phyloP scores from a whole-genome alignment of 164 flowering plant genomes.

The Akebia trifoliata region DNA sequence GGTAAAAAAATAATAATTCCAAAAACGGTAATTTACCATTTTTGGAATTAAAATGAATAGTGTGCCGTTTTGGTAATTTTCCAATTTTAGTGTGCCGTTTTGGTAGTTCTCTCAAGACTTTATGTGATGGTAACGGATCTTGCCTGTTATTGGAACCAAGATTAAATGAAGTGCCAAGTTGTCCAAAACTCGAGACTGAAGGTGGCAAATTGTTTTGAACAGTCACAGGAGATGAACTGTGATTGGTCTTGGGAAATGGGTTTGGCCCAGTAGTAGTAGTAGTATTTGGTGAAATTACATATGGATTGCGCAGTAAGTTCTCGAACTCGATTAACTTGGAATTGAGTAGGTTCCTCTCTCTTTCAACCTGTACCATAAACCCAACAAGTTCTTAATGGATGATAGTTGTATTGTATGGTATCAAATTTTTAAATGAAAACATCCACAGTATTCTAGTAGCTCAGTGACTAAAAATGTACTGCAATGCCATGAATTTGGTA shows the following conservation, averaged over 20 bases:
- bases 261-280: constrained; percentile 21
- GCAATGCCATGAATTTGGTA: not conserved
- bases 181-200: constrained; percentile 57
- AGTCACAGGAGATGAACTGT: constrained; percentile 20
- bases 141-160: constrained; percentile 37
- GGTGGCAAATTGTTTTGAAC: constrained; percentile 38
- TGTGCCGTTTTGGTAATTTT: no score
- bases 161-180: constrained; percentile 38
- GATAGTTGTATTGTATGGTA: not conserved
- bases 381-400: not conserved
- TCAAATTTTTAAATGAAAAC: not conserved
- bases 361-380: constrained; percentile 57
- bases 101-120: no score
- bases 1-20: no score
- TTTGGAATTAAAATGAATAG: no score
- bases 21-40: no score
- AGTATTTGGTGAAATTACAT: constrained; percentile 26
- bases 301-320: constrained; percentile 51
- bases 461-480: not conserved
- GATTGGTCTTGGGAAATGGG: constrained; percentile 26
- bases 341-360: constrained; percentile 65
- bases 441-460: not conserved
- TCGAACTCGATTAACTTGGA: constrained; percentile 70
- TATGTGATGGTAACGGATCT: constrained; percentile 12
- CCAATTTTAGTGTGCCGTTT: no score